A percentile compares a stretch with the other conserved stretches of the same genome.
phyloP scores from a whole-genome alignment of 2,329 filamentous ascomycete genomes.

The Nemania bipapillata region DNA sequence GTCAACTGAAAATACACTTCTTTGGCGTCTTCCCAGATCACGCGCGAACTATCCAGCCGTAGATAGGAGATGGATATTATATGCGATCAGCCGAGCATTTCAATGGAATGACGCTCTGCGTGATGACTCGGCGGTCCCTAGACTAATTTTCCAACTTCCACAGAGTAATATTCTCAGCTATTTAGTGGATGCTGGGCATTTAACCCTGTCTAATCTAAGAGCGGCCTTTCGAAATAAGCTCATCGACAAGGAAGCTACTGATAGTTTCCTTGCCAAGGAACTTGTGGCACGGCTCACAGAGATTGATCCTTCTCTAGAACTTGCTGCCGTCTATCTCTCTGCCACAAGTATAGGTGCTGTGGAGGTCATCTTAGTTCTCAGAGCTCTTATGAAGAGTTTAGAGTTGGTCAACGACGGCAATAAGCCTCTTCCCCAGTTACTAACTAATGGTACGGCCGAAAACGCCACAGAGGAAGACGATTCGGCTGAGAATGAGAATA shows the following conservation, averaged over 20 bases:
- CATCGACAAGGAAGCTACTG: constrained; percentile 56
- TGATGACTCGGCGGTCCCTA: constrained; percentile 56
- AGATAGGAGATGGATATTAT: constrained; percentile 73
- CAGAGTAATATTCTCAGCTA: constrained; percentile 68
- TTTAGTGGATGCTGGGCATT: constrained; percentile 68
- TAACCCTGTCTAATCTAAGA: constrained; percentile 68
- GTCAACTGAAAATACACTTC: constrained; percentile 48
- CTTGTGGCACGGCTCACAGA: constrained; percentile 71
- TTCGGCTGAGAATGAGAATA: constrained; percentile 51
- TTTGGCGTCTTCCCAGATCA: constrained; percentile 64
- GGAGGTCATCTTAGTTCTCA: constrained; percentile 74
- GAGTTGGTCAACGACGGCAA: constrained; percentile 64
- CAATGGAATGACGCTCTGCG: constrained; percentile 62
- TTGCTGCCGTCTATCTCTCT: constrained; percentile 73
- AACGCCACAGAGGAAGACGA: constrained; percentile 41
- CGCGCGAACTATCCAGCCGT: constrained; percentile 62
- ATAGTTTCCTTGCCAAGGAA: constrained; percentile 67
- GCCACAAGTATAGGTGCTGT: constrained; percentile 72
- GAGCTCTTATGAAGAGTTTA: constrained; percentile 74
- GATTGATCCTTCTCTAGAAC: constrained; percentile 74
- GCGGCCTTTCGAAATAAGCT: constrained; percentile 66
- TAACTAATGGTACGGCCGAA: constrained; percentile 47
- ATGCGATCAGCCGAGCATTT: constrained; percentile 71
- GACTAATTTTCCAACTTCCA: constrained; percentile 58
- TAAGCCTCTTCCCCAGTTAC: constrained; percentile 49